These are phyloP conservation scores for Extremus antarcticus DNA, from an alignment of 495 filamentous ascomycete genomes.

Conservation along the genomic window DNA sequence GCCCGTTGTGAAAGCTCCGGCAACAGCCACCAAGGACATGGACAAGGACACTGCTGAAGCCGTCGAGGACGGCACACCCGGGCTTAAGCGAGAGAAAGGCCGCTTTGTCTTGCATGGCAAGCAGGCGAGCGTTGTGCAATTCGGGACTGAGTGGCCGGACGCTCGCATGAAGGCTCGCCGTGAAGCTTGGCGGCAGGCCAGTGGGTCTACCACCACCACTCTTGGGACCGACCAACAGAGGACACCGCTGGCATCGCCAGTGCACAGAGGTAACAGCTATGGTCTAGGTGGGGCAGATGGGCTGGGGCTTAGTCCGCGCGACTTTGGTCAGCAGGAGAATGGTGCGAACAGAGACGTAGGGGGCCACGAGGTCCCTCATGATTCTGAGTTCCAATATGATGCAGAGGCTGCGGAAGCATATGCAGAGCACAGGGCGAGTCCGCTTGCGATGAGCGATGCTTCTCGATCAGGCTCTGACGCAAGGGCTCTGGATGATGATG, in stretches of 20 bases:
- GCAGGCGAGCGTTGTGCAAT: conserved; percentile 91
- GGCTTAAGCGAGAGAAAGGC: conserved; percentile 63
- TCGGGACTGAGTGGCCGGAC: conserved; percentile 79
- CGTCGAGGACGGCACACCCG: conserved; percentile 44
- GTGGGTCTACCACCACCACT: background rate
- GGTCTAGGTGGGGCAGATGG: background rate
- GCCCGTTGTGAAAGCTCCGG: background rate
- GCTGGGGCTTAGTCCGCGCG: background rate
- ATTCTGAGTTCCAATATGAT: no score
- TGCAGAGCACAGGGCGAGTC: background rate
- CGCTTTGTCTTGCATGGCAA: conserved; percentile 96
- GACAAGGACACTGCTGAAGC: background rate
- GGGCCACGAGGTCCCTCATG: no score
- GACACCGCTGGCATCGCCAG: background rate
- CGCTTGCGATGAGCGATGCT: background rate
- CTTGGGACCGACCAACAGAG: background rate
- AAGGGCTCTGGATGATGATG: background rate
- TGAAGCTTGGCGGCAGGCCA: conserved; percentile 8
- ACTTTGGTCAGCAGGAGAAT: background rate
- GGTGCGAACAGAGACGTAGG: background rate
- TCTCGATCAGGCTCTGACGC: background rate
- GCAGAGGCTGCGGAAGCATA: background rate
- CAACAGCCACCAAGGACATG: background rate
- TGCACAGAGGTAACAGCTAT: background rate
- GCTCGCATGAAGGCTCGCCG: conserved; percentile 13